A percentile compares a stretch with the other conserved stretches of the same genome.
These are phyloP conservation scores for Eutypa lata DNA, from an alignment of 2,329 filamentous ascomycete genomes.

Conservation along the genomic window DNA sequence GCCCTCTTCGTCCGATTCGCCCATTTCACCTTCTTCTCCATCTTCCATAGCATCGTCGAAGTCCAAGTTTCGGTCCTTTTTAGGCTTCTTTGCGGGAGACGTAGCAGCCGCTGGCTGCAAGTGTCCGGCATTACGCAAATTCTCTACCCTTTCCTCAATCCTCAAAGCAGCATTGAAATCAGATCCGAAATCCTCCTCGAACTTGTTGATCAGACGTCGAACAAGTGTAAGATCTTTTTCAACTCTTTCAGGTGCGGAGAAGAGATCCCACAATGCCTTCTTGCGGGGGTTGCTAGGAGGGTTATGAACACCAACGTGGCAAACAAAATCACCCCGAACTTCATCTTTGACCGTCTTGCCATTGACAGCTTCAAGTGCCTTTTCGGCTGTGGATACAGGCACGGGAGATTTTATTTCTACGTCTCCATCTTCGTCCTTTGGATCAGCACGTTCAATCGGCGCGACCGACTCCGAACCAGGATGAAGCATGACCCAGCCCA, in stretches of 20 bases:
- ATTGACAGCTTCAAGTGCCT: constrained; percentile 90
- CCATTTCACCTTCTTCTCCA: constrained; percentile 62
- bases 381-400: constrained; percentile 66
- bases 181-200: constrained; percentile 79
- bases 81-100: constrained; percentile 56
- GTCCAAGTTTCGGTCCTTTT: constrained; percentile 58
- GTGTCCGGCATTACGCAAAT: constrained; percentile 70
- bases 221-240: constrained; percentile 86
- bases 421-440: constrained; percentile 63
- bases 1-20: constrained; percentile 79
- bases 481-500: constrained; percentile 97
- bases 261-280: constrained; percentile 95
- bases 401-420: constrained; percentile 50
- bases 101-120: constrained; percentile 64
- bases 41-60: constrained; percentile 62
- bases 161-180: constrained; percentile 74
- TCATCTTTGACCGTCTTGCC: constrained; percentile 97
- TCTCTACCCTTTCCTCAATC: constrained; percentile 84
- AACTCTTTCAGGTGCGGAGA: constrained; percentile 89
- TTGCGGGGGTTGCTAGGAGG: constrained; percentile 82
- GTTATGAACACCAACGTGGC: constrained; percentile 93
- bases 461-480: constrained; percentile 66
- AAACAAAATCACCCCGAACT: constrained; percentile 90
- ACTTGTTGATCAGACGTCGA: constrained; percentile 75
- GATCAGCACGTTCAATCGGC: constrained; percentile 68